phyloP scores from a whole-genome alignment of 768 basidiomycete species.

The Macrolepiota albuminosa region DNA sequence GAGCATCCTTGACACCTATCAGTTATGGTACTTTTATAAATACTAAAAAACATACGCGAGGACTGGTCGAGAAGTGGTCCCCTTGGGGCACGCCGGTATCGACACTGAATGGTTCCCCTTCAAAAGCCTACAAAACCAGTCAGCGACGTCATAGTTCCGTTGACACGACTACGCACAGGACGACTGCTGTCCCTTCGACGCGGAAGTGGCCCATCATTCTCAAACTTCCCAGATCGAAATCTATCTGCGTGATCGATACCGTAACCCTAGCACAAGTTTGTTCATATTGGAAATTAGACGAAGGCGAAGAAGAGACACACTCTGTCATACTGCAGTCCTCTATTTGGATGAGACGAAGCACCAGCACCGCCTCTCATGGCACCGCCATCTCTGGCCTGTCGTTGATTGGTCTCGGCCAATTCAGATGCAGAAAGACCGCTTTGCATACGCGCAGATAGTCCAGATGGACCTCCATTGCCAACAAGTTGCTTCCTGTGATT shows the following conservation, averaged over 20 bases:
- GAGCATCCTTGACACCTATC: background rate
- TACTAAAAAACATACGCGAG: constrained; percentile 3
- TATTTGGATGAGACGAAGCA: constrained; percentile 10
- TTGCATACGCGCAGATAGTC: constrained; percentile 2
- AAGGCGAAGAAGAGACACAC: constrained; percentile 9
- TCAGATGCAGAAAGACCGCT: background rate
- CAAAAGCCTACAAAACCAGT: constrained; percentile 3
- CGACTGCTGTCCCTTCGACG: constrained; percentile 11
- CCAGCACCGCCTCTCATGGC: constrained; percentile 13
- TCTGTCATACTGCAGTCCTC: constrained; percentile 22
- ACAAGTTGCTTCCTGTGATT: constrained; percentile 16
- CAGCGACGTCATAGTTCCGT: background rate
- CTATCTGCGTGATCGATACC: constrained; percentile 9
- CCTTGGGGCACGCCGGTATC: constrained; percentile 2
- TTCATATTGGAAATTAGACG: background rate
- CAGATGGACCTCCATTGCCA: constrained; percentile 9
- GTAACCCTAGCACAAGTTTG: constrained; percentile 5
- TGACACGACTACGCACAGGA: constrained; percentile 10
- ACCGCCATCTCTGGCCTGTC: constrained; percentile 3
- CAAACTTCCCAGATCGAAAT: constrained; percentile 12
- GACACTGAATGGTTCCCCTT: constrained; percentile 6
- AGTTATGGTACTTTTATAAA: background rate
- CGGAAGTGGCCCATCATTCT: constrained; percentile 3
- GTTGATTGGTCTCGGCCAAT: background rate
- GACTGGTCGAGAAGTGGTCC: constrained; percentile 4